Percentiles rank a stretch among this genome's conserved stretches.
Conservation (phyloP, 2,329 filamentous ascomycete species). For the Fusarium gaditjirri region DNA sequence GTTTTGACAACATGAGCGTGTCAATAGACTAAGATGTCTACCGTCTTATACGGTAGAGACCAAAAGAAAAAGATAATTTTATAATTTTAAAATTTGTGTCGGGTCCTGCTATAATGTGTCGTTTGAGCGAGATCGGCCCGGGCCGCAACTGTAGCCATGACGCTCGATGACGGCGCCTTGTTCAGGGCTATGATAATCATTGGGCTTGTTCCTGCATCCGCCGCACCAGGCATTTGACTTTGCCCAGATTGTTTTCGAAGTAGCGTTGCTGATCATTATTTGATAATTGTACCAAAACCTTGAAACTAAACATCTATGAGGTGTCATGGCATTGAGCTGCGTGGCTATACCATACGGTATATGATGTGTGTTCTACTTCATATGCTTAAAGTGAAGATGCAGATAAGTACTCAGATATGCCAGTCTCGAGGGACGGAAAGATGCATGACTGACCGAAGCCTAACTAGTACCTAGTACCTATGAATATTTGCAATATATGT, state of each 20-base stretch:
- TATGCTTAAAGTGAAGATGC: not conserved
- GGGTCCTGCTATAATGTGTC: not conserved
- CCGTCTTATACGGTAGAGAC: not conserved
- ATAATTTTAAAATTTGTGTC: not conserved
- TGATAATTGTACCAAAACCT: not conserved
- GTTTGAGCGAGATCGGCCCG: constrained; percentile 3
- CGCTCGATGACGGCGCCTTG: not conserved
- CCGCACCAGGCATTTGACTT: constrained; percentile 4
- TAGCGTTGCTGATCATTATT: not conserved
- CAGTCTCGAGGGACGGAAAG: not conserved
- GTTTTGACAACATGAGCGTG: not conserved
- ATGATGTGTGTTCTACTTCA: not conserved
- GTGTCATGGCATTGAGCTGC: not conserved
- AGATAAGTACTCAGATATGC: not conserved
- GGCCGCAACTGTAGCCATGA: constrained; percentile 7
- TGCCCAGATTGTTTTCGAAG: not conserved
- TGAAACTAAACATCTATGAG: not conserved
- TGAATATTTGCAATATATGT: not conserved
- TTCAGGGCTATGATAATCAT: not conserved
- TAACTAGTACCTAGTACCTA: not conserved
- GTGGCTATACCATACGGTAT: not conserved
- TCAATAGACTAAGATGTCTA: not conserved
- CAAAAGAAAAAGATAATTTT: not conserved
- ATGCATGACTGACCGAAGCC: not conserved
- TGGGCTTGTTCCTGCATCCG: constrained; percentile 25